Base-by-base conservation (phyloP, 805 yeast genomes). In the Suhomyces kilbournensis region DNA sequence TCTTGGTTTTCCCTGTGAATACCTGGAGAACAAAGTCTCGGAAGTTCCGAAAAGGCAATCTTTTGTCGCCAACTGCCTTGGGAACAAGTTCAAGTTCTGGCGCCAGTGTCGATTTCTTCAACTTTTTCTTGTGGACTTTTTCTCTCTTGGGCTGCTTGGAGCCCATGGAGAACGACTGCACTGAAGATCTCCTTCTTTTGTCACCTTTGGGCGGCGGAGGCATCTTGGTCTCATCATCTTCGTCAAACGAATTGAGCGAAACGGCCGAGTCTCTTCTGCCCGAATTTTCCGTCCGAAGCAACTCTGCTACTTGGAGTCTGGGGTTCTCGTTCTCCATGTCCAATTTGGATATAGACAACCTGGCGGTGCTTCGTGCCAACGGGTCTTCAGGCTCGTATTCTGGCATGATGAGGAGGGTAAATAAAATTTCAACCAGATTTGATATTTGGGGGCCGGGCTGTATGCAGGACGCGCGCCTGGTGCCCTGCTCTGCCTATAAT, bases 161-260 rank as follows among this genome's bases (percentile, higher is more conserved):
- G 7, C 30, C 22, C 15, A 22, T 12, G 4, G 55, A 47, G 20
- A 56, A 50, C 52, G 69, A 59, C 58, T 71, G 67, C 34, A 65
- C 64, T 53, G 74, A 61, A 34, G 79, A 74, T 49, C 79, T 62
- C 56, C 80, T 69, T 45, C 84, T 64, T 34, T 64, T 69, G 47
- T 48, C 49, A 12, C 50, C 44, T 8, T 28, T 43, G 6, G 53
- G 51, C 2, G 49, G 51, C 1, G 49, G 35, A n/a, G 14, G 26
- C 44, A 17, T 17, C 19, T 38, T 30, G 1, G 22, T 7, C 34
- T 44, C 49, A 3, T 58, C 58, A 17, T 52, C 57, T 23, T 61
- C 59, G 14, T 59, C 61, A n/a, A 62, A 52, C 2, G 68, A 64
- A 19, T 59, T 61, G 32, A 62, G 51, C 3, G 65, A 62, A 9